phyloP scores from a whole-genome alignment of 1,284 basidiomycete species.

The Heterobasidion irregulare region DNA sequence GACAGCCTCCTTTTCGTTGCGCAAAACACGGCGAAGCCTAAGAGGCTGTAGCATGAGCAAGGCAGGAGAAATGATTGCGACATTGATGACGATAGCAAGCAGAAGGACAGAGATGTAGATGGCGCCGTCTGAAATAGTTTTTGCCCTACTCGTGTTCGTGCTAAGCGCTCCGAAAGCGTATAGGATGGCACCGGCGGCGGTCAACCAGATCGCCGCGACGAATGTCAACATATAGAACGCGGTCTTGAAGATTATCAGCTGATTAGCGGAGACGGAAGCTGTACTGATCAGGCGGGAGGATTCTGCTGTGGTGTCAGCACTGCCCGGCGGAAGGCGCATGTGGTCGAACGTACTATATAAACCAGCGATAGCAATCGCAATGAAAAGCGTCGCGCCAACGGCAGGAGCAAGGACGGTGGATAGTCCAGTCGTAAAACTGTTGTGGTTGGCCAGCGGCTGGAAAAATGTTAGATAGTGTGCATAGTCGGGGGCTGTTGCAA shows the following conservation, averaged over 20 bases:
- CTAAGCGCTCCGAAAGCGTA: constrained; percentile 57
- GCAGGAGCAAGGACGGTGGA: constrained; percentile 63
- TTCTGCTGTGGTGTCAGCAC: neutral
- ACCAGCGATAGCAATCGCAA: constrained; percentile 40
- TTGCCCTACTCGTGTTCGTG: constrained; percentile 26
- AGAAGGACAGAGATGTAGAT: constrained; percentile 62
- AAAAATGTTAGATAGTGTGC: constrained; percentile 65
- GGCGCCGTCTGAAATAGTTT: constrained; percentile 56
- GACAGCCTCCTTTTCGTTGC: constrained; percentile 45
- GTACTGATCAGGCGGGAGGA: constrained; percentile 35
- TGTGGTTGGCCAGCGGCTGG: constrained; percentile 36
- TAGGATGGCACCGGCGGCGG: constrained; percentile 56
- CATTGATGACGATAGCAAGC: constrained; percentile 54
- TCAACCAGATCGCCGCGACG: constrained; percentile 52
- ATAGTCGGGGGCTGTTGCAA: constrained; percentile 63
- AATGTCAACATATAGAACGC: constrained; percentile 56
- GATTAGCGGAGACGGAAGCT: constrained; percentile 52
- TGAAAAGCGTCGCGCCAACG: constrained; percentile 48
- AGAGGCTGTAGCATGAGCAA: constrained; percentile 63
- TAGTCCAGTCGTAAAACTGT: constrained; percentile 50
- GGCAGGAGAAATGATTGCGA: constrained; percentile 66
- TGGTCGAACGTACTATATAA: constrained; percentile 43
- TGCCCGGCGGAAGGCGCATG: neutral
- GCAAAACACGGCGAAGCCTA: constrained; percentile 46
- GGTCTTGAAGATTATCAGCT: constrained; percentile 56